phyloP scores from a whole-genome alignment of 805 yeast species.

The Saturnispora kantuleensis region DNA sequence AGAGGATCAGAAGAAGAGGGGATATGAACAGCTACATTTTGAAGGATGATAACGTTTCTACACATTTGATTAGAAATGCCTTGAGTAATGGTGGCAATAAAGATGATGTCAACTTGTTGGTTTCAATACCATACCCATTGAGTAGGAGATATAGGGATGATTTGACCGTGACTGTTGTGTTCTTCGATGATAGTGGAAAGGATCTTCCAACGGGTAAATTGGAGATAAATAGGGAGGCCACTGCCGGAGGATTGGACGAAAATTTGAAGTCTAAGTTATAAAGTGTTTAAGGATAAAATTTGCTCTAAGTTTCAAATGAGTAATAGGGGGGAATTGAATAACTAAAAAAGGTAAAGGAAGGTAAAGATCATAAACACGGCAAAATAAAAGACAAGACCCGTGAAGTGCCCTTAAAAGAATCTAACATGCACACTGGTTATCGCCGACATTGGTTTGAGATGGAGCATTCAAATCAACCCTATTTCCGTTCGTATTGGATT shows the following conservation, averaged over 20 bases:
- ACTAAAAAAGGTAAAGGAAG: neutral
- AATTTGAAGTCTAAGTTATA: constrained; percentile 39
- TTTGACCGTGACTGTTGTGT: constrained; percentile 89
- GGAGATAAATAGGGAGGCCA: constrained; percentile 47
- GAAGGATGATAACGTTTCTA: constrained; percentile 82
- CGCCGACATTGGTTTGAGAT: constrained; percentile 11
- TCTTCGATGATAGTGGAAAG: constrained; percentile 58
- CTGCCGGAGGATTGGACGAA: constrained; percentile 41
- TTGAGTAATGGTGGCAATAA: constrained; percentile 75
- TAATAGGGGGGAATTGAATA: neutral
- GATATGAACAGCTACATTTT: constrained; percentile 38
- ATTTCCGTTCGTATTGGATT: constrained; percentile 6
- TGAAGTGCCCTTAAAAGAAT: neutral
- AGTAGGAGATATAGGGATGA: constrained; percentile 93
- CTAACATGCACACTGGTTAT: constrained; percentile 28
- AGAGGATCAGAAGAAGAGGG: constrained; percentile 53
- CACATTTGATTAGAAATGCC: constrained; percentile 91
- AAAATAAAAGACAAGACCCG: neutral
- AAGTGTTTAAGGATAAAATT: neutral
- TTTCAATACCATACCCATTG: constrained; percentile 84
- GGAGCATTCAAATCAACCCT: constrained; percentile 32
- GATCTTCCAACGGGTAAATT: constrained; percentile 36
- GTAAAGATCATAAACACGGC: neutral
- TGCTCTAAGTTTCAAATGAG: neutral
- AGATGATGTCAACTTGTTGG: constrained; percentile 80